Base-by-base conservation (phyloP, 768 basidiomycete species). In the Galerina marginata region DNA sequence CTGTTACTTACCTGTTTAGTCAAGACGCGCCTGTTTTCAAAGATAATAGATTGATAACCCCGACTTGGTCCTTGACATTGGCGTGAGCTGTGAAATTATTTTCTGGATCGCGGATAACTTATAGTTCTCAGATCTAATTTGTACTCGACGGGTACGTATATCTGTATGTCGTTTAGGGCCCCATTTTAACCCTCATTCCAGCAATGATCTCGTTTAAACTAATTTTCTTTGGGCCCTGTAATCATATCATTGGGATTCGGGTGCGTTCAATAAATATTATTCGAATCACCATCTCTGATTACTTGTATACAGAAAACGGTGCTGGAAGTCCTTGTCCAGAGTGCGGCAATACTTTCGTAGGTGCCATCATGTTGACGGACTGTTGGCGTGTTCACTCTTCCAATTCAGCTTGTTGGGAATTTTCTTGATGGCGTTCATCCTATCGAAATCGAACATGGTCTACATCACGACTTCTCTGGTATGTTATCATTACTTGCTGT, bases 391-490 rank as follows among this genome's bases (percentile, higher is more conserved):
- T 6, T 12, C 36, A 33, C 7, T 7, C 2, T 3, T 33, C 29
- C 29, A 33, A 33, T 39, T 16, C 20, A 53, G 51, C 23, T 26
- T 53, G 23, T 16, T 53, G 39, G 38, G 38, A 3, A 53, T 53
- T 16, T 40, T 53, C 14, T 23, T 53, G 12, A 14, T 53, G 36
- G 39, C 51, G n/a, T 53, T 53, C 36, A 26, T 40, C 6, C 51
- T 53, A 40, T 38, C 51, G n/a, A 40, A 37, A 23, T 40, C 51
- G 9, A 53, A 53, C 23, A 15, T 53, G 23, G 51, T 53, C 26
- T 53, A 53, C 20, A 53, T 53, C 14, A 40, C 51, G 14, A 53
- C 51, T 14, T 53, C 51, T 25, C 38, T 53, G 9, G 51, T 53
- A 15, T 40, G 39, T 40, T 14, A 14, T 25, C 23, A 6, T 33